These are phyloP conservation scores for Rhododendron ferrugineum DNA, from an alignment of 148 eudicot genomes.

Conservation along the genomic window DNA sequence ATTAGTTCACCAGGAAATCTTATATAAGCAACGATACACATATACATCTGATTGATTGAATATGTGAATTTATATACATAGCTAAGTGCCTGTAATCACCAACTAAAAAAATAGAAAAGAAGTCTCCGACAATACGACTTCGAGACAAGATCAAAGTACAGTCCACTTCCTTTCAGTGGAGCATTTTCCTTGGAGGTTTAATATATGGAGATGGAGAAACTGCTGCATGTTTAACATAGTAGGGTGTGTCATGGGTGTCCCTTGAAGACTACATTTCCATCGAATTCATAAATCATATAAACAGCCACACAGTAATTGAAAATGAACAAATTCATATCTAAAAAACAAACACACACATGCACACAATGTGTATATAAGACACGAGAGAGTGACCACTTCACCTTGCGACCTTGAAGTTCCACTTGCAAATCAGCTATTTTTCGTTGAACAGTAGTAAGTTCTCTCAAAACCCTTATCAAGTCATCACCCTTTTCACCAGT, in stretches of 20 bases:
- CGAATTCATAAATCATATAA: neutral
- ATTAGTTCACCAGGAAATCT: neutral
- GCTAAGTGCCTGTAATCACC: neutral
- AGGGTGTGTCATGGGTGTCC: neutral
- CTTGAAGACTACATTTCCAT: neutral
- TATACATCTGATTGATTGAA: neutral
- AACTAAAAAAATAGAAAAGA: neutral
- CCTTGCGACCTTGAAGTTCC: conserved; percentile 98
- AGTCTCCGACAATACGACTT: neutral
- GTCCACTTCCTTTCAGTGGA: neutral
- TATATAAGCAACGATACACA: neutral
- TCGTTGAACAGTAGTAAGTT: conserved; percentile 89
- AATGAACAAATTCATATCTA: neutral
- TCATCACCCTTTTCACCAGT: conserved; percentile 78
- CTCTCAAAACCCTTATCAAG: conserved; percentile 80
- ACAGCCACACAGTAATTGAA: neutral
- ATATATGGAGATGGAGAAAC: neutral
- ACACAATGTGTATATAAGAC: neutral
- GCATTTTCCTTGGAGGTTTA: neutral
- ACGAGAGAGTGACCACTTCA: conserved; percentile 17
- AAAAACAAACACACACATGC: neutral
- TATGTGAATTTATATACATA: neutral
- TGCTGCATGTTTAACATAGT: neutral
- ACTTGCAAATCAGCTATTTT: conserved; percentile 95
- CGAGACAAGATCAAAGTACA: neutral